Base-by-base conservation (phyloP, 2,329 filamentous ascomycete genomes). In the Pyrenochaeta sp. region DNA sequence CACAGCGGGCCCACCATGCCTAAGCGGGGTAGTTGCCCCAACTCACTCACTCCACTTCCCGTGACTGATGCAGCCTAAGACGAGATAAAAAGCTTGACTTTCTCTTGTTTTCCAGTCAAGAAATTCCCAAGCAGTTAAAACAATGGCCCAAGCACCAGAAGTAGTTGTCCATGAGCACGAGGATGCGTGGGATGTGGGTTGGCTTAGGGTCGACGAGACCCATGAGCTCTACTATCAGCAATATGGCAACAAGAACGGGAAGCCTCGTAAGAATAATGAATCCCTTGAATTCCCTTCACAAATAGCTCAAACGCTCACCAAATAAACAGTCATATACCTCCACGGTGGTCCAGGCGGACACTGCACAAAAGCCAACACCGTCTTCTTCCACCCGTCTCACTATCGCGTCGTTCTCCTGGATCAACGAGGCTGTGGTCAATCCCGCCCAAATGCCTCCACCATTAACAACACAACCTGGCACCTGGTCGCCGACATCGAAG, bases 371-470 rank as follows among this genome's bases (percentile, higher is more conserved):
- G 34, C 34, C 23, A 72, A 72, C 51, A 71, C 72, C 14, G 51
- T 48, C 28, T 78, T 72, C 58, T 79, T 79, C 61, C 60, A 77
- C 46, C 75, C 76, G 3, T 38, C 51, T 6, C 54, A 73, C 27
- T 79, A 78, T 51, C 72, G 74, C 9, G 72, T 75, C 11, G 60
- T 79, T 18, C 71, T 78, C 24, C 63, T 78, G 35, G 76, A 79
- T 53, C 76, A 79, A 52, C 71, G 77, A 11, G 76, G 76, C 6
- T 68, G 64, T 11, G 76, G 76, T 5, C 67, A 73, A 48, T 78
- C 75, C 5, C 64, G 65, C 0, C 76, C 76, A 6, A 57, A 63
- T 13, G 71, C 72, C 17, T 68, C 69, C 18, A 65, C 74, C 2
- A 55, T 61, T 8, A 69, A 77, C 34, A 79, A 78, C 61, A 78